Evolutionary conservation across 2,329 filamentous ascomycete genomes (phyloP).

Genomic region (Aspergillus carbonarius): DNA sequence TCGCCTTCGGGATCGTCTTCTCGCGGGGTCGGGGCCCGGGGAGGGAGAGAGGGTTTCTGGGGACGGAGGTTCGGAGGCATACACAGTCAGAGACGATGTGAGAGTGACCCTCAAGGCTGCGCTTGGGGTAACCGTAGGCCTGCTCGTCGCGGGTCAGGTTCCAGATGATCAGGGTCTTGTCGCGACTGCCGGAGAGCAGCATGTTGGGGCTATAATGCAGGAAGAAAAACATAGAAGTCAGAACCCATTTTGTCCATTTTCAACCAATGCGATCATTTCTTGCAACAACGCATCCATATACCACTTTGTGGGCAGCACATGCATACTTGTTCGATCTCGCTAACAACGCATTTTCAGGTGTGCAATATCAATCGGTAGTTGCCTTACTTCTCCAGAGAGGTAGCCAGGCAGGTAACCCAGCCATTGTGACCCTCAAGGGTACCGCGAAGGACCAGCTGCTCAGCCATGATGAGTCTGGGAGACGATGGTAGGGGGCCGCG

Average conservation of each 20-base stretch:
- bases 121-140: slow-evolving; percentile 98
- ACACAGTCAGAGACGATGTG: slow-evolving; percentile 99
- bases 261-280: slow-evolving; percentile 15
- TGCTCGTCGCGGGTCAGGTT: slow-evolving; percentile 98
- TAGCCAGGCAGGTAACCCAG: slow-evolving; percentile 98
- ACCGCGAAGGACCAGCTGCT: slow-evolving; percentile 93
- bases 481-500: slow-evolving; percentile 34
- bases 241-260: slow-evolving; percentile 31
- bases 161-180: slow-evolving; percentile 99
- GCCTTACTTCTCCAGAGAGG: slow-evolving; percentile 95
- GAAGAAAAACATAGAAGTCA: slow-evolving; percentile 33
- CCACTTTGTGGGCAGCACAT: not conserved
- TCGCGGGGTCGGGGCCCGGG: slow-evolving; percentile 2
- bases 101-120: slow-evolving; percentile 96
- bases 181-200: slow-evolving; percentile 94
- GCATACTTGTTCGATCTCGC: slow-evolving; percentile 14
- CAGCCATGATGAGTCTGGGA: slow-evolving; percentile 65
- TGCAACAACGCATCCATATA: slow-evolving; percentile 2
- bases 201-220: slow-evolving; percentile 79
- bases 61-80: slow-evolving; percentile 53
- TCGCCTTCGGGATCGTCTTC: slow-evolving; percentile 6
- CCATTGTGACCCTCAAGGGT: slow-evolving; percentile 99
- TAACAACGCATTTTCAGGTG: not conserved
- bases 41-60: not conserved
- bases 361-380: slow-evolving; percentile 10